Percentiles rank a stretch among this genome's conserved stretches.
These are phyloP conservation scores for Casaregolazyma lundiana DNA, from an alignment of 1,139 yeast species.

Conservation along the genomic window DNA sequence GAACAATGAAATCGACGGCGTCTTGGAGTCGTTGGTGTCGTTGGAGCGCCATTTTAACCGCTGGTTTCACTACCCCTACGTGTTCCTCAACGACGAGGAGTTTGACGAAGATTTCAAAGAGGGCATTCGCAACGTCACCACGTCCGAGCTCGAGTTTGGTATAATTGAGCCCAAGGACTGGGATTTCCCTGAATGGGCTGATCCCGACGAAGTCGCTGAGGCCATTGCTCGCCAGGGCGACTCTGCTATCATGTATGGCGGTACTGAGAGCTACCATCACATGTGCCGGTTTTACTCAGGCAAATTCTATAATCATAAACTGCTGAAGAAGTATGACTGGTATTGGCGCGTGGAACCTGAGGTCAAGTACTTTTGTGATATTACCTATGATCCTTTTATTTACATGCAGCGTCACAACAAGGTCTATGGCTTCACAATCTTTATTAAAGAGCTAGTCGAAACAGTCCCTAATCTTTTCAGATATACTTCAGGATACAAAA, in stretches of 20 bases:
- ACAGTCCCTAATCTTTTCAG: slow-evolving; percentile 79
- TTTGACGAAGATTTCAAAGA: slow-evolving; percentile 60
- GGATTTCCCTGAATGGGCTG: slow-evolving; percentile 48
- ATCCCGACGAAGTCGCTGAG: slow-evolving; percentile 43
- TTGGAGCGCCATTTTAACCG: slow-evolving; percentile 84
- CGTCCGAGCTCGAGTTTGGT: slow-evolving; percentile 64
- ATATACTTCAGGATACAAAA: slow-evolving; percentile 60
- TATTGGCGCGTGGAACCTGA: slow-evolving; percentile 95
- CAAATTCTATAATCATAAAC: slow-evolving; percentile 63
- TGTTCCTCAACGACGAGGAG: slow-evolving; percentile 73
- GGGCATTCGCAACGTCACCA: slow-evolving; percentile 46
- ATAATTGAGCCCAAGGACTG: slow-evolving; percentile 48
- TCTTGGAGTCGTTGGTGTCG: slow-evolving; percentile 60
- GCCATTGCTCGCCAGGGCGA: slow-evolving; percentile 70
- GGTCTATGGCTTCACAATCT: slow-evolving; percentile 77
- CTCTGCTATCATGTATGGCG: slow-evolving; percentile 75
- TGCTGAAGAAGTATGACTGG: slow-evolving; percentile 68
- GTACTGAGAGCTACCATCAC: slow-evolving; percentile 63
- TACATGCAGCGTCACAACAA: slow-evolving; percentile 70
- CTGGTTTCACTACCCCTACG: slow-evolving; percentile 89
- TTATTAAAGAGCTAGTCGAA: slow-evolving; percentile 66
- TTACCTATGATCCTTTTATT: slow-evolving; percentile 83
- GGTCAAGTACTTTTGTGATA: slow-evolving; percentile 81
- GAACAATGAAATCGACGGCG: slow-evolving; percentile 68
- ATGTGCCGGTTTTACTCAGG: slow-evolving; percentile 78